Conservation (phyloP, 495 filamentous ascomycete species). For the Penicillium silybi region DNA sequence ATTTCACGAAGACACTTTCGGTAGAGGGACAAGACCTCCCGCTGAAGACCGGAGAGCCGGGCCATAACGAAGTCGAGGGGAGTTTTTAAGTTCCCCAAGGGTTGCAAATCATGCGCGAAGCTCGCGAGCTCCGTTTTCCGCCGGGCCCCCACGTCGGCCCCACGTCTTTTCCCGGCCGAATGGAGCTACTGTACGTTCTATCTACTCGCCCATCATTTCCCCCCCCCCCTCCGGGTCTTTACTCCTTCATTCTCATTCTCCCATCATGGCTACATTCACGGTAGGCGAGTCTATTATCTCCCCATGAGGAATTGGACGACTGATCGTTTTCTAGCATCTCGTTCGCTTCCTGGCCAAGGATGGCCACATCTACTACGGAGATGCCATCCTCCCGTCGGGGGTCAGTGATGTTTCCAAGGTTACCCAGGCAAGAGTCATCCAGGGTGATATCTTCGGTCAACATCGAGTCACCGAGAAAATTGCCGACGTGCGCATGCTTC, state of each 20-base stretch:
- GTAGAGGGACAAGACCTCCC: constrained; percentile 82
- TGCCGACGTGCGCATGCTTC: constrained; percentile 60
- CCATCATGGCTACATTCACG: constrained; percentile 13
- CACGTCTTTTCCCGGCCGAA: constrained; percentile 28
- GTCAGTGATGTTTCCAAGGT: constrained; percentile 63
- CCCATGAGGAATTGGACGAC: not conserved
- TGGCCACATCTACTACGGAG: constrained; percentile 75
- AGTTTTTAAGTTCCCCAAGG: no score
- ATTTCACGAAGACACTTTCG: constrained; percentile 77
- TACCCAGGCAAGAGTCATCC: constrained; percentile 63
- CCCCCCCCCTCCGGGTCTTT: no score
- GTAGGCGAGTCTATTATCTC: not conserved
- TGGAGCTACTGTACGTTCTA: not conserved
- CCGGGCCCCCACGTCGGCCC: constrained; percentile 5
- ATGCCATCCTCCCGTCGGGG: constrained; percentile 70
- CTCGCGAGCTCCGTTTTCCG: constrained; percentile 22
- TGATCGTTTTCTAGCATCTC: constrained; percentile 51
- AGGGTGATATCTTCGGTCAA: constrained; percentile 69
- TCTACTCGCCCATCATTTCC: not conserved
- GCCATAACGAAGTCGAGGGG: constrained; percentile 23
- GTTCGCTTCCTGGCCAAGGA: constrained; percentile 76
- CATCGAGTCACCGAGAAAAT: constrained; percentile 67
- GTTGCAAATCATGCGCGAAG: constrained; percentile 1
- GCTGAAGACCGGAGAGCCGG: constrained; percentile 81
- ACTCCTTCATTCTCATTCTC: not conserved